Evolutionary conservation across 106 monocot species (phyloP).

Genomic region (Dendrobium officinale): DNA sequence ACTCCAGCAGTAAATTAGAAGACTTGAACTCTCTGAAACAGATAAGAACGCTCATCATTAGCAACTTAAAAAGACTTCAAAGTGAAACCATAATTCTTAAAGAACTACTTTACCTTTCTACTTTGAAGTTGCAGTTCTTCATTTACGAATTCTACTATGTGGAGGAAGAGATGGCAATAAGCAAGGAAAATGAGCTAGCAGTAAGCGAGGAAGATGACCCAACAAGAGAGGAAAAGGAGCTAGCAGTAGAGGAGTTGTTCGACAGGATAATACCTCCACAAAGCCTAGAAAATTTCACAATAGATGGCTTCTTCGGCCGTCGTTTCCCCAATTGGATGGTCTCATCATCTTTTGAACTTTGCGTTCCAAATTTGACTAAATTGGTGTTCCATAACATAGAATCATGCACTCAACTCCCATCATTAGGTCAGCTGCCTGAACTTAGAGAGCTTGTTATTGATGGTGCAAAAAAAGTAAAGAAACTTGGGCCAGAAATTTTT

Average conservation of each 20-base stretch:
- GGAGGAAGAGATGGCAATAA: neutral
- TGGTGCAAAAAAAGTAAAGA: neutral
- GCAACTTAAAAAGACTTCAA: conserved; percentile 19
- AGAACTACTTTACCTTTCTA: neutral
- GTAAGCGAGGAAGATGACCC: no score
- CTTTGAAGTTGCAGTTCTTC: neutral
- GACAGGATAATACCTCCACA: neutral
- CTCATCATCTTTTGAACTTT: no score
- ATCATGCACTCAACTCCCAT: no score
- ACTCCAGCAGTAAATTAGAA: conserved; percentile 8
- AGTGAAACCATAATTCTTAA: neutral
- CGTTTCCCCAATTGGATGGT: conserved; percentile 6
- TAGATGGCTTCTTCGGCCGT: neutral
- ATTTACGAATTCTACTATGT: no score
- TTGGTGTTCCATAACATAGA: no score
- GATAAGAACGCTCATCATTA: conserved; percentile 9
- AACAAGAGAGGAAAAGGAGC: neutral
- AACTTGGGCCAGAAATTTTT: neutral
- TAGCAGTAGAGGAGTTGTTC: neutral
- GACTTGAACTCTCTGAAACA: conserved; percentile 14
- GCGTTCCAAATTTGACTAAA: no score
- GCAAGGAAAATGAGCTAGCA: no score
- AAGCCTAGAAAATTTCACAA: neutral
- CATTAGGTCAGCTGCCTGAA: neutral
- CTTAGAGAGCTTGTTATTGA: neutral